Base-by-base conservation (phyloP, 1,284 basidiomycete genomes). In the Leccinum fallax region DNA sequence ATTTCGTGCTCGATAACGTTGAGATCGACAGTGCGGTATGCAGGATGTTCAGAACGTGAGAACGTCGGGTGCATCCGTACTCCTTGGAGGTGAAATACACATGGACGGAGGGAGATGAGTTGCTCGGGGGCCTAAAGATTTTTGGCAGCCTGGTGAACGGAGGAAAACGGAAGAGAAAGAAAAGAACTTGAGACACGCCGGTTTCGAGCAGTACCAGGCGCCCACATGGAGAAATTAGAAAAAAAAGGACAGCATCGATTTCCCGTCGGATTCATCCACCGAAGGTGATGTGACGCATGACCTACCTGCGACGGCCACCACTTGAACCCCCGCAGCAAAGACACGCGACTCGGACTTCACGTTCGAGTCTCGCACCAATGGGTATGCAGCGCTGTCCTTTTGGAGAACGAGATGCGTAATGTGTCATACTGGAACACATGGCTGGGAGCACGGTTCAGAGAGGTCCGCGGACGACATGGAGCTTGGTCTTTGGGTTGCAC, bases 341-440 rank as follows among this genome's bases (percentile, higher is more conserved):
- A 57, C 58, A 60, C 59, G 40, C 38, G 59, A 55, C 40, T 48
- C 63, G 49, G 59, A 55, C 49, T 48, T 62, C 49, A 61, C 51
- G n/a, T 59, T 46, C 36, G 54, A 38, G 34, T 60, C 61, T 21
- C 62, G 59, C 43, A 53, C 40, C 16, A 63, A 26, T 11, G 67
- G 61, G 63, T 77, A 73, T 62, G 71, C 69, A 55, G 67, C 66
- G 10, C 67, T 69, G 61, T 73, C 73, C 65, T 69, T 77, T 61
- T 77, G 78, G 65, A 78, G 82, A 30, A 78, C 77, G 55, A 82
- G 65, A 71, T 81, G 80, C 5, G 79, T 81, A 49, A 84, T 80
- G 10, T 74, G 69, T 15, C 81, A 81, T 84, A 28, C 75, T 69
- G 62, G 78, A 74, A 67, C 75, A 80, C 9, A 82, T 52, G 74